Conservation (phyloP, 2,329 filamentous ascomycete genomes). For the Aspergillus felis region DNA sequence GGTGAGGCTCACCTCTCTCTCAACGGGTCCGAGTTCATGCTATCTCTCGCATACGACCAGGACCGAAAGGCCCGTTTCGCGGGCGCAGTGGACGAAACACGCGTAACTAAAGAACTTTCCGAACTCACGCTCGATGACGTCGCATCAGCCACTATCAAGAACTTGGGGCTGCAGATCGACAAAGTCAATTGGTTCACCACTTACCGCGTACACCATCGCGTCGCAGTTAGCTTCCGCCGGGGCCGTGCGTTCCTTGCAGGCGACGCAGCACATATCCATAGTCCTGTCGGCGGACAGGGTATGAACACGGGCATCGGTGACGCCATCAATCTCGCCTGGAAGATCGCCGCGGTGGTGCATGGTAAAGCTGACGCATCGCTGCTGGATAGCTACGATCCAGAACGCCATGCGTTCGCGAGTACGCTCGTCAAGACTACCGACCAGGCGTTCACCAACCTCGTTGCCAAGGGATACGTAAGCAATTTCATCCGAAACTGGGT, state of each 20-base stretch:
- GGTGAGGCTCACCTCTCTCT: conserved; percentile 33
- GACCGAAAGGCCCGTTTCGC: conserved; percentile 21
- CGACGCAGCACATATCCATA: conserved; percentile 57
- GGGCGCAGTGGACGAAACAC: conserved; percentile 20
- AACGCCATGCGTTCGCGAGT: conserved; percentile 47
- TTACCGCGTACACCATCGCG: conserved; percentile 46
- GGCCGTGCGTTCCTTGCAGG: conserved; percentile 53
- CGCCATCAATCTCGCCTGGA: conserved; percentile 54
- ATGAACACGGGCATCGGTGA: conserved; percentile 57
- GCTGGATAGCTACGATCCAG: conserved; percentile 47
- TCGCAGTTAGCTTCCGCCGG: conserved; percentile 41
- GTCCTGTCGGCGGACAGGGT: conserved; percentile 53
- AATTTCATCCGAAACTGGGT: conserved; percentile 39
- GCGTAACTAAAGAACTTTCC: conserved; percentile 13
- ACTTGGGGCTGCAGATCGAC: conserved; percentile 20
- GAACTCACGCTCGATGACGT: conserved; percentile 31
- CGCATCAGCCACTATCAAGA: conserved; percentile 17
- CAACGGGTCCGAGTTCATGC: conserved; percentile 33
- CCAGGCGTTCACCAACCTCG: conserved; percentile 36
- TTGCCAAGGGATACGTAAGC: conserved; percentile 39
- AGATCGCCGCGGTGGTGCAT: conserved; percentile 47
- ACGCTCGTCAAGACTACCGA: conserved; percentile 44
- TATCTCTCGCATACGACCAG: conserved; percentile 28
- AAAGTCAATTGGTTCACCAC: conserved; percentile 40
- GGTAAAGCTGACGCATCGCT: conserved; percentile 36